A percentile compares a stretch with the other conserved stretches of the same genome.
phyloP scores from a whole-genome alignment of 2,329 filamentous ascomycete genomes.

The Alternaria sp. region DNA sequence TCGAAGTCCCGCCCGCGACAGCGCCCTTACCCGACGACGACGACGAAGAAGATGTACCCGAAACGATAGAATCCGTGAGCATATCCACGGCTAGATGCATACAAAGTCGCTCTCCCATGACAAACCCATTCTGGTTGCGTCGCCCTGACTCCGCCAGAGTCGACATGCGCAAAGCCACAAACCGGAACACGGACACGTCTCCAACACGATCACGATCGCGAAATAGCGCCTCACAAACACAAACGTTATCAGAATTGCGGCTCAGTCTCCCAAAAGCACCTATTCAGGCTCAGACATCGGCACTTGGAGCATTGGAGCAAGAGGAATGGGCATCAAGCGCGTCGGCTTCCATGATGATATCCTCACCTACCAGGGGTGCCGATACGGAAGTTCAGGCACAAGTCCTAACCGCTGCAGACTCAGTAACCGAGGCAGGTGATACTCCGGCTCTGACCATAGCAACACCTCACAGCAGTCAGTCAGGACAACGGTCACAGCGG shows the following conservation, averaged over 20 bases:
- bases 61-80: conserved; percentile 29
- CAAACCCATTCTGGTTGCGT: conserved; percentile 36
- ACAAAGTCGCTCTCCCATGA: conserved; percentile 18
- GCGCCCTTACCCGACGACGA: conserved; percentile 23
- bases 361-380: conserved; percentile 17
- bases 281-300: conserved; percentile 7
- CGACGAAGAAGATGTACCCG: conserved; percentile 17
- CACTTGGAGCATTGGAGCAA: conserved; percentile 4
- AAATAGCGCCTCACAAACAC: conserved; percentile 10
- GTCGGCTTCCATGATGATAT: conserved; percentile 37
- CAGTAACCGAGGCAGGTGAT: not conserved
- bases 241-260: conserved; percentile 16
- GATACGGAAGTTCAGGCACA: not conserved
- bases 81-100: conserved; percentile 21
- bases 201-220: conserved; percentile 30
- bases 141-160: conserved; percentile 22
- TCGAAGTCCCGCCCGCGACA: conserved; percentile 28
- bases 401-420: not conserved
- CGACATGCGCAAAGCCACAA: conserved; percentile 13
- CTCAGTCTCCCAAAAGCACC: conserved; percentile 27
- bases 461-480: conserved; percentile 4
- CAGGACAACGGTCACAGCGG: conserved; percentile 8
- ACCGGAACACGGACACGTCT: conserved; percentile 26
- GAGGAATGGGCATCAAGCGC: conserved; percentile 30
- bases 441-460: not conserved